These are phyloP conservation scores for Arachis stenosperma DNA, from an alignment of 306 rosid species.

Conservation along the genomic window DNA sequence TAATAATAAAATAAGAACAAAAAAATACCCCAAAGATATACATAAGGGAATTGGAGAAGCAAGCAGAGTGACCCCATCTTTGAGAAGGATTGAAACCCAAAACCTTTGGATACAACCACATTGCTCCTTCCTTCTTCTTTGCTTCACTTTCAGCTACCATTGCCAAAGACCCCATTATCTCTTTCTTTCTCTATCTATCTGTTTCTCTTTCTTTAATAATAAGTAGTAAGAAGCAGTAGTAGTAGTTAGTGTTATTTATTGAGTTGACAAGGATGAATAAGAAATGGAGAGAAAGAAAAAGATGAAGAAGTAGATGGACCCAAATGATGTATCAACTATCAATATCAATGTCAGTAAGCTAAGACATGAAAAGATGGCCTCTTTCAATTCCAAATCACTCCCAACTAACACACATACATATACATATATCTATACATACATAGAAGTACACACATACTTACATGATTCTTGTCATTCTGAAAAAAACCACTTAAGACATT, in stretches of 20 bases:
- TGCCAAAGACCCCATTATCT: conserved; percentile 59
- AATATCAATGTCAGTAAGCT: conserved; percentile 55
- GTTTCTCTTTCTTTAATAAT: neutral
- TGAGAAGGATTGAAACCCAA: conserved; percentile 82
- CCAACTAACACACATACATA: conserved; percentile 85
- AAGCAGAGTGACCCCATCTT: conserved; percentile 99
- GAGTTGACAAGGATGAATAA: conserved; percentile 51
- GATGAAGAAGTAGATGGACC: conserved; percentile 67
- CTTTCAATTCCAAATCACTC: conserved; percentile 98
- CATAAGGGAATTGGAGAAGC: conserved; percentile 65
- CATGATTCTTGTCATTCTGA: too few relatives aligned
- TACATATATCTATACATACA: too few relatives aligned
- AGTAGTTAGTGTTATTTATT: conserved; percentile 44
- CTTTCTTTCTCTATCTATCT: neutral
- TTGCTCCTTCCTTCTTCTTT: conserved; percentile 69
- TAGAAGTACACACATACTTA: too few relatives aligned
- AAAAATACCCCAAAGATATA: conserved; percentile 89
- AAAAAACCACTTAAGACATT: too few relatives aligned
- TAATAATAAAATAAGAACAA: too few relatives aligned
- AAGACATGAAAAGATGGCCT: conserved; percentile 99
- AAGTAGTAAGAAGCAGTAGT: neutral
- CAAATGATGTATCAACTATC: conserved; percentile 98
- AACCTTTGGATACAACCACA: conserved; percentile 94
- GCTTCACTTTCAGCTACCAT: conserved; percentile 48
- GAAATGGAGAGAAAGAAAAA: conserved; percentile 38